Conservation (phyloP, 2,329 filamentous ascomycete genomes). For the Alternaria burnsii region DNA sequence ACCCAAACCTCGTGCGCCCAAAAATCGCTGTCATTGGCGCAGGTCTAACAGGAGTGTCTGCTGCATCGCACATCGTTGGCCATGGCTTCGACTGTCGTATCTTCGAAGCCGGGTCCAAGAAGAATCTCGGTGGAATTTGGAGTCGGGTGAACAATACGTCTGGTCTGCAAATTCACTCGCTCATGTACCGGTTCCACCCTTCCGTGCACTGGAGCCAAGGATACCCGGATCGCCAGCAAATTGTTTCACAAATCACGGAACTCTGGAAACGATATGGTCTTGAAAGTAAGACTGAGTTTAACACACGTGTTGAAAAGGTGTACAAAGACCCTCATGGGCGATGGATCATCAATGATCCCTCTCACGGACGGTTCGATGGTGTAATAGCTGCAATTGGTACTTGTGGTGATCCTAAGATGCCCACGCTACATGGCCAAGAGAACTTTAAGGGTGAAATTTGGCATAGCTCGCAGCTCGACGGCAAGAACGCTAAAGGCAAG, state of each 20-base stretch:
- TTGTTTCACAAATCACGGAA: conserved; percentile 73
- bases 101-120: conserved; percentile 74
- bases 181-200: conserved; percentile 90
- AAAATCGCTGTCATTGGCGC: conserved; percentile 60
- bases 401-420: conserved; percentile 80
- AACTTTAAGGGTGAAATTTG: conserved; percentile 75
- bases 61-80: conserved; percentile 82
- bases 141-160: conserved; percentile 84
- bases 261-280: conserved; percentile 81
- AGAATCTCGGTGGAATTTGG: conserved; percentile 81
- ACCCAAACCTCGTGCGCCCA: conserved; percentile 66
- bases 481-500: conserved; percentile 76
- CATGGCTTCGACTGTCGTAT: conserved; percentile 85
- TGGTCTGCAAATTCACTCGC: conserved; percentile 80
- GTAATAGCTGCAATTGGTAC: conserved; percentile 81
- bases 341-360: conserved; percentile 80
- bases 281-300: conserved; percentile 74
- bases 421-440: conserved; percentile 73
- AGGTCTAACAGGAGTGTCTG: conserved; percentile 75
- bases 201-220: conserved; percentile 76
- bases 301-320: conserved; percentile 72
- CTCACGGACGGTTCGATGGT: conserved; percentile 78
- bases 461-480: conserved; percentile 79
- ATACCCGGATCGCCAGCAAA: conserved; percentile 81
- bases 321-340: conserved; percentile 72